Percentiles rank a stretch among this genome's conserved stretches.
Conservation (phyloP, 371 early-diverging fungal genomes). For the Nematocida ausubeli region DNA sequence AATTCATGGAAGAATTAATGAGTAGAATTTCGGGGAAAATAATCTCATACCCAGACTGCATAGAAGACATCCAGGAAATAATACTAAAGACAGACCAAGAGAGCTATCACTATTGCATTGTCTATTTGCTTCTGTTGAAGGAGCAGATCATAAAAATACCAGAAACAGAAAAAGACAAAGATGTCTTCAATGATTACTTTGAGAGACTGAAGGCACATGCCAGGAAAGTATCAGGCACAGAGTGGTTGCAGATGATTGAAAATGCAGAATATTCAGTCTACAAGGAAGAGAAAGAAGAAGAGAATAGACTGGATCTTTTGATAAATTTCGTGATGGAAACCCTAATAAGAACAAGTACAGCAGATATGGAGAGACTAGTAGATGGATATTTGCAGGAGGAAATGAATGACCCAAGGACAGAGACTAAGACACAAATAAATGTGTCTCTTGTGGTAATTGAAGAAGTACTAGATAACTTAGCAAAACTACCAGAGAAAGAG, state of each 20-base stretch:
- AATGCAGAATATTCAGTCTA: constrained; percentile 1
- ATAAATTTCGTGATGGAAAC: constrained; percentile 31
- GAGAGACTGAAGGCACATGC: not conserved
- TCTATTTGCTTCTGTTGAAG: not conserved
- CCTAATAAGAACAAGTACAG: constrained; percentile 32
- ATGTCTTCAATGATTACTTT: not conserved
- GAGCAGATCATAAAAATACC: constrained; percentile 11
- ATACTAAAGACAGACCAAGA: not conserved
- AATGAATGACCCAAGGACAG: constrained; percentile 7
- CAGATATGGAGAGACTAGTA: constrained; percentile 35
- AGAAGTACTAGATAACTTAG: constrained; percentile 13
- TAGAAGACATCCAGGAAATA: not conserved
- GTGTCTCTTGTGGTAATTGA: constrained; percentile 24
- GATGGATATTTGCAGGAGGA: constrained; percentile 12
- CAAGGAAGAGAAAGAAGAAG: constrained; percentile 10
- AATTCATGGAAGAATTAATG: not conserved
- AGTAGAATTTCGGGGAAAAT: not conserved
- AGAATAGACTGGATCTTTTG: not conserved
- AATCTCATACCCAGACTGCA: not conserved
- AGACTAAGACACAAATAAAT: not conserved
- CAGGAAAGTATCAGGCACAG: not conserved
- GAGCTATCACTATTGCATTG: constrained; percentile 16
- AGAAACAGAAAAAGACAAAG: not conserved
- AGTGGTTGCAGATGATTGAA: constrained; percentile 2
- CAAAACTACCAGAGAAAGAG: constrained; percentile 11